These are phyloP conservation scores for Calonectria henricotiae DNA, from an alignment of 2,329 filamentous ascomycete species.

Conservation along the genomic window DNA sequence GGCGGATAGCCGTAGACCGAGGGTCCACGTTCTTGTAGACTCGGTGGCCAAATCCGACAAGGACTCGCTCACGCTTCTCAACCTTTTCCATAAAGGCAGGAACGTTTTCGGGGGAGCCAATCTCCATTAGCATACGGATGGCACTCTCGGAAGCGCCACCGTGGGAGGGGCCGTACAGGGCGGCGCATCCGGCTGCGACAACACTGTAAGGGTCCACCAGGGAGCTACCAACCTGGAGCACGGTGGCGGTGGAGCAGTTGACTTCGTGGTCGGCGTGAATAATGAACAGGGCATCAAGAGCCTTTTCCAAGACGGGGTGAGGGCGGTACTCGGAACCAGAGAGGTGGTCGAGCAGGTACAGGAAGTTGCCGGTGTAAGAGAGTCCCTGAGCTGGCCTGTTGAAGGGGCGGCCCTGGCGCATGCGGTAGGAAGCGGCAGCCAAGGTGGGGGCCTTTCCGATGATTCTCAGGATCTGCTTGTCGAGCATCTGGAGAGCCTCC, in stretches of 20 bases:
- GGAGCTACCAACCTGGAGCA: conserved; percentile 71
- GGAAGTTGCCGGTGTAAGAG: conserved; percentile 71
- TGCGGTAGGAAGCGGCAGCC: conserved; percentile 68
- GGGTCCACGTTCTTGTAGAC: conserved; percentile 72
- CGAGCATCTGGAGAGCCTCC: conserved; percentile 62
- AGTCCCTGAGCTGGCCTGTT: conserved; percentile 65
- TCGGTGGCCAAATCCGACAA: conserved; percentile 72
- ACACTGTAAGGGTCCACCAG: conserved; percentile 72
- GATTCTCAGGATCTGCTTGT: conserved; percentile 69
- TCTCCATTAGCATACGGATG: conserved; percentile 69
- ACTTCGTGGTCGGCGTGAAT: conserved; percentile 74
- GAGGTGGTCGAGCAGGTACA: conserved; percentile 70
- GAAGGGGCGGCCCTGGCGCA: conserved; percentile 68
- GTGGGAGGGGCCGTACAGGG: conserved; percentile 72
- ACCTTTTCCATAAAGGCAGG: conserved; percentile 67
- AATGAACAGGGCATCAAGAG: conserved; percentile 70
- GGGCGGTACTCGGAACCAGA: conserved; percentile 65
- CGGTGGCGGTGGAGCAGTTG: conserved; percentile 71
- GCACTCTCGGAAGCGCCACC: conserved; percentile 74
- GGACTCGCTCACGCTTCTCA: conserved; percentile 66
- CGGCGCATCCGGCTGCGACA: conserved; percentile 69
- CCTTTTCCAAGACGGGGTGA: conserved; percentile 66
- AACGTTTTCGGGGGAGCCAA: conserved; percentile 68
- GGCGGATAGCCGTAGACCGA: conserved; percentile 66
- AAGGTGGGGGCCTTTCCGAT: conserved; percentile 69